phyloP scores from a whole-genome alignment of 805 yeast species.

The Diddensiella caesifluorescens region DNA sequence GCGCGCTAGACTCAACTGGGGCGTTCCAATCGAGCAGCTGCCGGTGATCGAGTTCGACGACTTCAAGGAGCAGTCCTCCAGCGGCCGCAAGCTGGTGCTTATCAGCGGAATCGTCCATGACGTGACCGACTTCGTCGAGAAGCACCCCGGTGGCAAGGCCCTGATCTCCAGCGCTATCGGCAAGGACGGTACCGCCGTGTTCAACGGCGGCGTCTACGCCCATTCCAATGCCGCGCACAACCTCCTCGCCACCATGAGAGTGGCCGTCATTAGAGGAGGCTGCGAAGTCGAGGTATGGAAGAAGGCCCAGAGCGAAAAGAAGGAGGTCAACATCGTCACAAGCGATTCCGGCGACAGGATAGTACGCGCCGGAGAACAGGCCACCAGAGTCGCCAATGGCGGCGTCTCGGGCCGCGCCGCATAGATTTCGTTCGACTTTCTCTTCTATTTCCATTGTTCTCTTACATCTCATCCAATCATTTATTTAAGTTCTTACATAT shows the following conservation, averaged over 20 bases:
- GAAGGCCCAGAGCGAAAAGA: slow-evolving; percentile 61
- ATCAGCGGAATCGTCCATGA: slow-evolving; percentile 92
- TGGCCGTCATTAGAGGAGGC: slow-evolving; percentile 78
- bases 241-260: slow-evolving; percentile 86
- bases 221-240: slow-evolving; percentile 94
- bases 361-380: slow-evolving; percentile 58
- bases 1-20: slow-evolving; percentile 83
- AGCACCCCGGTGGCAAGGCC: slow-evolving; percentile 91
- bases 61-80: slow-evolving; percentile 45
- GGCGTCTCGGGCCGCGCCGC: slow-evolving; percentile 60
- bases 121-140: slow-evolving; percentile 81
- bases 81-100: slow-evolving; percentile 58
- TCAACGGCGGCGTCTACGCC: slow-evolving; percentile 89
- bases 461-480: neutral
- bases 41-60: slow-evolving; percentile 62
- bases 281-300: slow-evolving; percentile 81
- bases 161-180: slow-evolving; percentile 78
- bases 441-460: slow-evolving; percentile 4
- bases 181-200: slow-evolving; percentile 89
- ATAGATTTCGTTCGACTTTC: slow-evolving; percentile 20
- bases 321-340: slow-evolving; percentile 50
- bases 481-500: too few relatives aligned
- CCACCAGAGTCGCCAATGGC: slow-evolving; percentile 40
- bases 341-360: slow-evolving; percentile 52
- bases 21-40: slow-evolving; percentile 81